Base-by-base conservation (phyloP, 2,329 filamentous ascomycete genomes). In the Pseudocercospora ulei region DNA sequence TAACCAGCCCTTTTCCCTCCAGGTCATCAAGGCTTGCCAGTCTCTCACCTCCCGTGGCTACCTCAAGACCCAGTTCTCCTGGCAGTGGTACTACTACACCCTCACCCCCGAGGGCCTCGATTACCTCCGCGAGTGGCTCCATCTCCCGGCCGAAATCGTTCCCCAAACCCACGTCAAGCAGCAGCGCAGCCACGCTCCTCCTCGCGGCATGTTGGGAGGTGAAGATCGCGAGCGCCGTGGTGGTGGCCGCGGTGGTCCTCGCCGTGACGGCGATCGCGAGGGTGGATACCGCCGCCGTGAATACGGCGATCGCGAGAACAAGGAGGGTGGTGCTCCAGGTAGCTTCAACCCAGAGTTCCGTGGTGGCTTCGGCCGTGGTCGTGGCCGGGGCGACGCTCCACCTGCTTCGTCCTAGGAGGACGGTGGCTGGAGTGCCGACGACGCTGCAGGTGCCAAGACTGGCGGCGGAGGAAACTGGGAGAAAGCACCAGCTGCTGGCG, bases 161-260 rank as follows among this genome's bases (percentile, higher is more conserved):
- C 90, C 90, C 60, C 86, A 92, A 63, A 98, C 90, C 63, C 90
- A 98, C 82, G 96, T 98, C 75, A 98, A 98, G 84, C 87, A 95
- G 76, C 86, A 95, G 78, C 85, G 90, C 70, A 90, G 85, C 62
- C 86, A 95, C 72, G 87, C 86, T 72, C 88, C 88, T 69, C 88
- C 90, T 65, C 87, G 90, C 64, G 90, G 90, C 65, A 96, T 98
- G 90, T 79, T 96, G 73, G 77, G 74, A 64, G 76, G 79, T 55
- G 52, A 49, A 38, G 87, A 93, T 66, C 70, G 75, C 59, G 84
- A 90, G 73, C 79, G 85, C 70, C 80, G 82, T 56, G 53, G 53
- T 46, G 84, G 83, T 63, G 80, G 82, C 68, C 81, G 84, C 72
- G 80, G 82, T 70, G 79, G 79, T 55, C 75, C 72, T 62, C 71